Evolutionary conservation across 2,329 filamentous ascomycete genomes (phyloP).

Genomic region (Colletotrichum graminicola): DNA sequence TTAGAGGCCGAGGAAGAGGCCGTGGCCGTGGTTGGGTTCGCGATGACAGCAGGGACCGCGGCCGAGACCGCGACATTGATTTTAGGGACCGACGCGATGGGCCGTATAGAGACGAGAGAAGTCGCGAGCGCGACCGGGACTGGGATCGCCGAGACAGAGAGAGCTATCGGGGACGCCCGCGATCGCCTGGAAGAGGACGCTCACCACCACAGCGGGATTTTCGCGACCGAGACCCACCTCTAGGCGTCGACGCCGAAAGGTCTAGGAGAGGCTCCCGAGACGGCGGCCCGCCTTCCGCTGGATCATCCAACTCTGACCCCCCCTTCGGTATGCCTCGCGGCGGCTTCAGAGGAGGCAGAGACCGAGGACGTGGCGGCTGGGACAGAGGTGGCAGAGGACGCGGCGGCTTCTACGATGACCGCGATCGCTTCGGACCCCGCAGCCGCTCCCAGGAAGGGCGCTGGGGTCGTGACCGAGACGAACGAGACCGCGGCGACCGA

Average conservation of each 20-base stretch:
- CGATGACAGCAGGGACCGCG: constrained; percentile 72
- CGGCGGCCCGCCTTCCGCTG: constrained; percentile 75
- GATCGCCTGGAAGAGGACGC: constrained; percentile 71
- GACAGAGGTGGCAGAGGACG: constrained; percentile 59
- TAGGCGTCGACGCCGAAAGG: constrained; percentile 75
- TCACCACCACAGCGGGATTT: constrained; percentile 76
- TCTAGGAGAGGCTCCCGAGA: constrained; percentile 78
- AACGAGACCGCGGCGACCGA: constrained; percentile 62
- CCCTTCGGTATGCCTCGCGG: constrained; percentile 68
- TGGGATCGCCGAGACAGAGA: constrained; percentile 62
- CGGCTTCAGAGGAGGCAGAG: constrained; percentile 62
- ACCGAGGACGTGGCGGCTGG: constrained; percentile 68
- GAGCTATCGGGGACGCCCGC: constrained; percentile 68
- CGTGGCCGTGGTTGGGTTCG: constrained; percentile 68
- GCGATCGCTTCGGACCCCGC: constrained; percentile 70
- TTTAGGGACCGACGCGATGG: constrained; percentile 62
- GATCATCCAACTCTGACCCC: constrained; percentile 77
- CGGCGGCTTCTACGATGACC: constrained; percentile 66
- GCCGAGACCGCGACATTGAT: constrained; percentile 71
- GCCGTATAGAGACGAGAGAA: constrained; percentile 69
- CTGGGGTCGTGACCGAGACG: constrained; percentile 68
- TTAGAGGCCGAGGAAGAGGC: constrained; percentile 67
- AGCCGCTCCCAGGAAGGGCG: constrained; percentile 76
- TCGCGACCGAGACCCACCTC: constrained; percentile 66
- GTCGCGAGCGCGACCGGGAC: constrained; percentile 69